Evolutionary conservation across 495 filamentous ascomycete species (phyloP), one percentile per base, ranked within the genome.

Genomic region (Penicillium simplicissimum): DNA sequence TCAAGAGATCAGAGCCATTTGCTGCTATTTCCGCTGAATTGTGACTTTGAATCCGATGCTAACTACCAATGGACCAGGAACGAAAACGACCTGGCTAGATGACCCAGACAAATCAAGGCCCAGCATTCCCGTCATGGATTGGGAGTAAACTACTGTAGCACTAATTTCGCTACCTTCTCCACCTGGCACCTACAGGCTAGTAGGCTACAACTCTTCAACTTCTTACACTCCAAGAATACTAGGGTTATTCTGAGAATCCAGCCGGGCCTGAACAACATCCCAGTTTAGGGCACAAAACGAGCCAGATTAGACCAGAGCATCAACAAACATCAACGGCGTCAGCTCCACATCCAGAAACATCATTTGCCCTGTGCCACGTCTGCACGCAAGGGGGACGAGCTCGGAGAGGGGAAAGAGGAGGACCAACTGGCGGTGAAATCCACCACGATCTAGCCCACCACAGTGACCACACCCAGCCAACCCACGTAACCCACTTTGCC

Each of bases 381-480:
- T 62, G 35, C 63, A 64, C 54, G 63, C 40, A 58, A 61, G 63
- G 56, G 34, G 15, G 10, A 21, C n/a, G 23, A 17, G 21, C 4
- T 9, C 21, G 21, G 19, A 23, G 28, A 17, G n/a, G 17, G n/a
- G 28, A 31, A 33, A 31, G 23, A 51, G 10, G 51, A 53, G 14
- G 7, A 13, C 36, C 57, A 71, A 71, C 61, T 71, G 67, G 69
- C 69, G 69, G 69, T 71, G 69, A 68, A 66, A 63, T 69, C 67
- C 64, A 66, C 57, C 65, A 67, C 65, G 62, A 70, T 66, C 65
- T 70, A 65, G 59, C 49, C 68, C 58, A 48, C 63, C 9, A 52
- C 14, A 43, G 38, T 14, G 4, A 42, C 8, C 38, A 33, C 15
- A n/a, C n/a, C 23, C 23, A 0, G 15, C 25, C 3, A 28, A 51